These are phyloP conservation scores for Fusarium sacchari DNA, from an alignment of 2,329 filamentous ascomycete species.

Conservation along the genomic window DNA sequence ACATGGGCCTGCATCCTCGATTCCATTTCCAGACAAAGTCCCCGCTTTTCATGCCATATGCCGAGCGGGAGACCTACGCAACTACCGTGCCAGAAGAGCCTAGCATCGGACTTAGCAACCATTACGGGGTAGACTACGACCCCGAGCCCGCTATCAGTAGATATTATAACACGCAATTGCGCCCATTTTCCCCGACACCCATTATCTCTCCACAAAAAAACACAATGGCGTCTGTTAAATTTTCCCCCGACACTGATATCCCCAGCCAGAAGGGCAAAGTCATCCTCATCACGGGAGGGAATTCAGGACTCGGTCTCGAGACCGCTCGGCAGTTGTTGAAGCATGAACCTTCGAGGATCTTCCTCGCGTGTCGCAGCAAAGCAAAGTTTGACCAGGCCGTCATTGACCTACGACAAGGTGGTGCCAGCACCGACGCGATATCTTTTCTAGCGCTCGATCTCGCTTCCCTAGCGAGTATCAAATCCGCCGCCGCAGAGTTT, in stretches of 20 bases:
- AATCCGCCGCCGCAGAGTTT: background rate
- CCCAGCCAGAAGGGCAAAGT: background rate
- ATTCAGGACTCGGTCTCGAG: background rate
- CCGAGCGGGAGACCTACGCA: no score
- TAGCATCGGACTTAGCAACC: background rate
- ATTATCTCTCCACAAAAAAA: accelerated
- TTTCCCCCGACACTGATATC: background rate
- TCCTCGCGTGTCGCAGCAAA: slow-evolving; percentile 10
- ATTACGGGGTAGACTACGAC: background rate
- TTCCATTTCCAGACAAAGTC: no score
- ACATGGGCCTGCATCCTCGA: no score
- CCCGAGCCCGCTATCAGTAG: background rate
- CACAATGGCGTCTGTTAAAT: background rate
- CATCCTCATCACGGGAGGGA: slow-evolving; percentile 8
- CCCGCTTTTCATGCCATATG: no score
- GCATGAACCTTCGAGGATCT: background rate
- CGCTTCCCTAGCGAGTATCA: background rate
- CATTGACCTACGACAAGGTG: background rate
- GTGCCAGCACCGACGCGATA: background rate
- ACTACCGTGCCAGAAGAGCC: background rate
- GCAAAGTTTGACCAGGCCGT: slow-evolving; percentile 2
- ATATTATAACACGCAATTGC: accelerated
- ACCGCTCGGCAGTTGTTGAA: background rate
- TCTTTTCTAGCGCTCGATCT: background rate
- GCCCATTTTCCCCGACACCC: accelerated